Percentiles rank a stretch among this genome's conserved stretches.
These are phyloP conservation scores for Chenopodium quinoa DNA, from an alignment of 148 eudicot species.

Conservation along the genomic window DNA sequence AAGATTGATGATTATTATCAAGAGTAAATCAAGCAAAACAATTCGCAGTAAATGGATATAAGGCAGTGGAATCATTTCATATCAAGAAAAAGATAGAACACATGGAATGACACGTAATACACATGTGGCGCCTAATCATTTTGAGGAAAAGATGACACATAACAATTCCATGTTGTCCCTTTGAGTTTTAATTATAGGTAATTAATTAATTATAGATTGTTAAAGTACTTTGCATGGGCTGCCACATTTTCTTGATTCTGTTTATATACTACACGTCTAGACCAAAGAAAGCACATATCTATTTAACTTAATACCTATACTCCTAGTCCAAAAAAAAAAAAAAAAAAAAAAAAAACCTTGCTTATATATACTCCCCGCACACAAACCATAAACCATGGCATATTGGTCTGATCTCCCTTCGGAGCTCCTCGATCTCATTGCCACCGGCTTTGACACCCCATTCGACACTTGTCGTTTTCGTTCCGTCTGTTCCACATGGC, in stretches of 20 bases:
- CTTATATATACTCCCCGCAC: background rate
- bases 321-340: background rate
- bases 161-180: too few species aligned
- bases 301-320: background rate
- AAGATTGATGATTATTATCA: too few species aligned
- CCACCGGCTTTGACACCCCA: conserved; percentile 11
- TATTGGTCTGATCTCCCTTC: conserved; percentile 29
- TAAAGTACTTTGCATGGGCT: background rate
- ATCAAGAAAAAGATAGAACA: too few species aligned
- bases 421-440: conserved; percentile 29
- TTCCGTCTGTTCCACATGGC: conserved; percentile 32
- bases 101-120: too few species aligned
- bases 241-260: background rate
- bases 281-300: background rate
- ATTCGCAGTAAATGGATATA: too few species aligned
- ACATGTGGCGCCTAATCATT: too few species aligned
- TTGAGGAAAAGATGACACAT: too few species aligned
- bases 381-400: conserved; percentile 12
- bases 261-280: background rate
- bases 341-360: too few species aligned
- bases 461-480: conserved; percentile 24
- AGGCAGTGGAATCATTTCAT: too few species aligned
- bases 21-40: too few species aligned
- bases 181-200: too few species aligned
- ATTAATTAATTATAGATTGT: too few species aligned